These are phyloP conservation scores for Pezicula rhizophila DNA, from an alignment of 2,329 filamentous ascomycete genomes.

Conservation along the genomic window DNA sequence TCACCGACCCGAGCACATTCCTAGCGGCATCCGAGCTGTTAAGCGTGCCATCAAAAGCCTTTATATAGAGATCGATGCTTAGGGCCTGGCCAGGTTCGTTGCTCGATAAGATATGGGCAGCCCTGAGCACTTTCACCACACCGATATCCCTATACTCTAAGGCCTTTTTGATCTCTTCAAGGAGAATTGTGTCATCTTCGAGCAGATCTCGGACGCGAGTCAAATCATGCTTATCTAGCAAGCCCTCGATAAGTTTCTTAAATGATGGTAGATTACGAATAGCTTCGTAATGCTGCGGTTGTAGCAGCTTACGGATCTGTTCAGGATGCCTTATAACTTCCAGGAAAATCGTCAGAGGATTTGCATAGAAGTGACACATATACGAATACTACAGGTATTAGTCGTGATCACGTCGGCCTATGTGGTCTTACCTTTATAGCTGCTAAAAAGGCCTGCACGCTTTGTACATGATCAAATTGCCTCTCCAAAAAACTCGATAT, in stretches of 20 bases:
- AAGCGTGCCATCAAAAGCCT: slow-evolving; percentile 48
- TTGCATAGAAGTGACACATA: slow-evolving; percentile 82
- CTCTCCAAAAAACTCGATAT: slow-evolving; percentile 60
- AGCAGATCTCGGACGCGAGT: slow-evolving; percentile 47
- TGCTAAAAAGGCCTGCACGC: slow-evolving; percentile 65
- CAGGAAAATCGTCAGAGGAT: slow-evolving; percentile 62
- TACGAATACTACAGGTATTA: slow-evolving; percentile 59
- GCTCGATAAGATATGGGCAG: slow-evolving; percentile 39
- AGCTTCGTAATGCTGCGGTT: slow-evolving; percentile 59
- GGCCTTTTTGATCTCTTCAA: slow-evolving; percentile 32
- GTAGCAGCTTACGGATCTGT: slow-evolving; percentile 32
- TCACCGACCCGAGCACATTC: slow-evolving; percentile 38
- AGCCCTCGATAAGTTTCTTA: slow-evolving; percentile 43
- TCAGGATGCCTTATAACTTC: slow-evolving; percentile 25
- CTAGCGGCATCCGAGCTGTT: slow-evolving; percentile 49
- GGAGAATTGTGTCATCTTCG: slow-evolving; percentile 52
- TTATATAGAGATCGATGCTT: slow-evolving; percentile 50
- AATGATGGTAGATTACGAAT: slow-evolving; percentile 67
- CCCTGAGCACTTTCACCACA: slow-evolving; percentile 39
- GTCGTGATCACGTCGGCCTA: neutral
- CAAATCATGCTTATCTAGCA: slow-evolving; percentile 37
- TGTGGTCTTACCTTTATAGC: slow-evolving; percentile 53
- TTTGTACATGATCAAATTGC: slow-evolving; percentile 72
- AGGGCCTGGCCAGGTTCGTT: slow-evolving; percentile 9
- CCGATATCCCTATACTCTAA: slow-evolving; percentile 31